Base-by-base conservation (phyloP, 306 rosid genomes). In the Sesbania bispinosa region DNA sequence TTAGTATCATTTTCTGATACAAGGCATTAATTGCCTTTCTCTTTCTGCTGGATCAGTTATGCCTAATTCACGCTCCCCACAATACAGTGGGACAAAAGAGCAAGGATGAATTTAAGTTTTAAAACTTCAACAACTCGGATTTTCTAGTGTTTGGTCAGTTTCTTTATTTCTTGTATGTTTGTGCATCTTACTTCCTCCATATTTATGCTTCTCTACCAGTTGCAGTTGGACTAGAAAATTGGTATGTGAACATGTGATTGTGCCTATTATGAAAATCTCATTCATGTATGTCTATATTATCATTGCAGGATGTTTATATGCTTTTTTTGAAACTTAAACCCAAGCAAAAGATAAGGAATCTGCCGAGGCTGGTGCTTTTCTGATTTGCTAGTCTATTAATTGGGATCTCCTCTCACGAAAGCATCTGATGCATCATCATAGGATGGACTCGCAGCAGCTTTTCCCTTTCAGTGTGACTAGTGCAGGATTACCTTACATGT, bases 371-470 rank as follows among this genome's bases (percentile, higher is more conserved):
- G n/a, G n/a, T n/a, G n/a, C n/a, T n/a, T n/a, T n/a, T n/a, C n/a
- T n/a, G n/a, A n/a, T n/a, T n/a, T n/a, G n/a, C n/a, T n/a, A n/a
- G n/a, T n/a, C n/a, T n/a, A n/a, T n/a, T n/a, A n/a, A n/a, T n/a
- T n/a, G n/a, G n/a, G 66, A 45, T 63, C 32, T 57, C 35, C 33
- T 53, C n/a, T 75, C 20, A 4, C 54, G 39, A 50, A 16, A 54
- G 32, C n/a, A n/a, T n/a, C n/a, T n/a, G n/a, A n/a, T n/a, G 92
- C 79, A 71, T 78, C 67, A 45, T 68, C 70, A 50, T 71, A 90
- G 76, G 7, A 90, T 94, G 98, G 98, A 90, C 73, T 93, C 90
- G 0, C 93, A 75, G 72, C 90, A 83, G 58, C 77, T 87, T 52
- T 83, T 84, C 73, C 71, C 85, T 60, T 84, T 67, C 61, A 73